phyloP scores from a whole-genome alignment of 2,329 filamentous ascomycete genomes.

The Teratosphaeria nubilosa region DNA sequence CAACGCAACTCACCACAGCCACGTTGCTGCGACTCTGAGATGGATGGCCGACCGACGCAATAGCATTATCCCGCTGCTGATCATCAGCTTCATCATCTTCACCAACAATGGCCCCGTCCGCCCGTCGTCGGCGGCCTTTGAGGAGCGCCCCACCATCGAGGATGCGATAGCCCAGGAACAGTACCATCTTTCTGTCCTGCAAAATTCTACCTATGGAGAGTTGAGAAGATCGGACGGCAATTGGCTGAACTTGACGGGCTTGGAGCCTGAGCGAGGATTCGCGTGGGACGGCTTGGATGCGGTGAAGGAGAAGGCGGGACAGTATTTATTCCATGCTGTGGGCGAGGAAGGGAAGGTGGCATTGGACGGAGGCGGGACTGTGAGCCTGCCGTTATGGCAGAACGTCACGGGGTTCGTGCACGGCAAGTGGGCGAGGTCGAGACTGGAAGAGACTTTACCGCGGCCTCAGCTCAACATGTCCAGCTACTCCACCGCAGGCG shows the following conservation, averaged over 20 bases:
- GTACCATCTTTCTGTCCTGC: conserved; percentile 39
- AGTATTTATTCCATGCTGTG: conserved; percentile 39
- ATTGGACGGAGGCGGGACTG: conserved; percentile 29
- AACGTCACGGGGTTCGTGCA: conserved; percentile 69
- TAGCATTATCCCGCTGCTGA: conserved; percentile 37
- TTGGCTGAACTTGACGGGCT: conserved; percentile 54
- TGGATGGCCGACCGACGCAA: conserved; percentile 34
- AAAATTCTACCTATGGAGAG: conserved; percentile 41
- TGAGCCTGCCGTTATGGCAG: conserved; percentile 46
- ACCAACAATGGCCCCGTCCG: conserved; percentile 34
- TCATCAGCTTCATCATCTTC: conserved; percentile 45
- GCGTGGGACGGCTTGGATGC: conserved; percentile 63
- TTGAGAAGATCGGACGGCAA: conserved; percentile 33
- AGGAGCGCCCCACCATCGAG: conserved; percentile 36
- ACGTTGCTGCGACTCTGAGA: conserved; percentile 2
- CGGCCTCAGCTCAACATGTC: conserved; percentile 37
- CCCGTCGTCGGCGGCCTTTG: conserved; percentile 21
- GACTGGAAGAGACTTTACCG: conserved; percentile 39
- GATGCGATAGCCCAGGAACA: conserved; percentile 42
- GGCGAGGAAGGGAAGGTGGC: conserved; percentile 24
- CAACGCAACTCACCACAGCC: not conserved
- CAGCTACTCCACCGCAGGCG: conserved; percentile 52
- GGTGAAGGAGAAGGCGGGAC: conserved; percentile 55
- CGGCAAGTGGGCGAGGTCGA: conserved; percentile 62
- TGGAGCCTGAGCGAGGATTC: conserved; percentile 62